phyloP scores from a whole-genome alignment of 805 yeast genomes.

The Blastobotrys chiropterorum region DNA sequence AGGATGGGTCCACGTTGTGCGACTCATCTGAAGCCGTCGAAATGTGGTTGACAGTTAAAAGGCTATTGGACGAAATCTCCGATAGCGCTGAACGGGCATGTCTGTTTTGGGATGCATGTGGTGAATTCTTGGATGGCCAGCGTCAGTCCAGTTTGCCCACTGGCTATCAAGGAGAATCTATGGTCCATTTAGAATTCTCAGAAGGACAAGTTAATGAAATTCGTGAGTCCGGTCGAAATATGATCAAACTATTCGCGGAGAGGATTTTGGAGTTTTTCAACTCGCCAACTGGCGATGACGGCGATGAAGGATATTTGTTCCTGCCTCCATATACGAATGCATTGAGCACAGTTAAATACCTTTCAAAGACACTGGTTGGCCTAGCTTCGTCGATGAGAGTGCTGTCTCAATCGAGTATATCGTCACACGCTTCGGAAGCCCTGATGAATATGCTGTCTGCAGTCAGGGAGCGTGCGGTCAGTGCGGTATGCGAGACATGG shows the following conservation, averaged over 20 bases:
- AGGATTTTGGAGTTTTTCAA: conserved; percentile 25
- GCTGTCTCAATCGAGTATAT: conserved; percentile 39
- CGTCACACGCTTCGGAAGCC: conserved; percentile 34
- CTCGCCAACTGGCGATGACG: conserved; percentile 2
- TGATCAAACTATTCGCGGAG: conserved; percentile 32
- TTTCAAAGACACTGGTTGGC: conserved; percentile 41
- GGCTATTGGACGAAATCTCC: conserved; percentile 38
- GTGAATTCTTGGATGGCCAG: conserved; percentile 46
- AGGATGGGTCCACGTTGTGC: conserved; percentile 21
- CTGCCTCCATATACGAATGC: conserved; percentile 62
- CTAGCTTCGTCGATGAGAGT: conserved; percentile 39
- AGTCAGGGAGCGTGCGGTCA: conserved; percentile 39
- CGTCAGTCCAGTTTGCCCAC: conserved; percentile 38
- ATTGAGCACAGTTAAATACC: conserved; percentile 49
- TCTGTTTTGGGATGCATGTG: conserved; percentile 50
- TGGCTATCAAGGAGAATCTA: conserved; percentile 37
- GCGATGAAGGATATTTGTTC: conserved; percentile 40
- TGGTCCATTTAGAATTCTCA: conserved; percentile 37
- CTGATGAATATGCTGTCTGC: conserved; percentile 34
- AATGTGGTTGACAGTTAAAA: conserved; percentile 49
- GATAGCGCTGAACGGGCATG: conserved; percentile 37
- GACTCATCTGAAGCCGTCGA: conserved; percentile 54
- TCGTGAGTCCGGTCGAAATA: conserved; percentile 34
- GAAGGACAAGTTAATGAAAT: conserved; percentile 38
- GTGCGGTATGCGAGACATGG: conserved; percentile 47